These are phyloP conservation scores for Leccinum variicolor DNA, from an alignment of 768 basidiomycete species.

Conservation along the genomic window DNA sequence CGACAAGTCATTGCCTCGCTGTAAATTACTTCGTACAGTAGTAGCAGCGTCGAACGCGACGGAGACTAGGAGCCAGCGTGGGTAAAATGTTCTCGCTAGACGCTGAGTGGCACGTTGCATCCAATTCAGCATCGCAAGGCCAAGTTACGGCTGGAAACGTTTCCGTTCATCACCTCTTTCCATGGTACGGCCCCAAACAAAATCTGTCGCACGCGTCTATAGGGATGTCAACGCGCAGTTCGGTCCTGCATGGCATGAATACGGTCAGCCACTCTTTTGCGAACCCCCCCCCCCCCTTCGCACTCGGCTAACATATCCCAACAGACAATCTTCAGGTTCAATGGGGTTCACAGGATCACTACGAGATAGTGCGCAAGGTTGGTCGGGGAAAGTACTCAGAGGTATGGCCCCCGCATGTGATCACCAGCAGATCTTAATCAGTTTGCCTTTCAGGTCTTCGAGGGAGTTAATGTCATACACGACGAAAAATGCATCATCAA, in stretches of 20 bases:
- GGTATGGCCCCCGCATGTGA: conserved; percentile 40
- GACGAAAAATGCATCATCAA: conserved; percentile 98
- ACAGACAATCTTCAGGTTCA: conserved; percentile 95
- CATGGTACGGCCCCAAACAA: conserved; percentile 71
- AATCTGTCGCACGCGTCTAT: conserved; percentile 85
- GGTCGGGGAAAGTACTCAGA: conserved; percentile 95
- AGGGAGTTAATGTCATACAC: conserved; percentile 86
- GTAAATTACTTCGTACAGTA: not conserved
- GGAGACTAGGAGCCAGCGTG: conserved; percentile 15
- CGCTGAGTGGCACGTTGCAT: conserved; percentile 16
- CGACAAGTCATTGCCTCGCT: conserved; percentile 10
- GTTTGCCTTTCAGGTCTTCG: conserved; percentile 63
- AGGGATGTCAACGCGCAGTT: conserved; percentile 83
- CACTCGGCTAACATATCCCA: conserved; percentile 16
- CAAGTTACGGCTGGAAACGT: conserved; percentile 12
- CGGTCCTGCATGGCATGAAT: conserved; percentile 93
- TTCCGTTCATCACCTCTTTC: conserved; percentile 17
- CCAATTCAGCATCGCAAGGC: conserved; percentile 6
- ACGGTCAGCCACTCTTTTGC: conserved; percentile 53
- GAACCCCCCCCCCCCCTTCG: not conserved
- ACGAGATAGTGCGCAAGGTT: conserved; percentile 96
- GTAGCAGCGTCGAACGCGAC: not conserved
- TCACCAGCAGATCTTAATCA: conserved; percentile 14
- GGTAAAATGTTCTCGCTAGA: conserved; percentile 20
- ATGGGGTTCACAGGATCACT: conserved; percentile 96